Base-by-base conservation (phyloP, 176 grass and related monocot genomes). In the Triticum dicoccoides region DNA sequence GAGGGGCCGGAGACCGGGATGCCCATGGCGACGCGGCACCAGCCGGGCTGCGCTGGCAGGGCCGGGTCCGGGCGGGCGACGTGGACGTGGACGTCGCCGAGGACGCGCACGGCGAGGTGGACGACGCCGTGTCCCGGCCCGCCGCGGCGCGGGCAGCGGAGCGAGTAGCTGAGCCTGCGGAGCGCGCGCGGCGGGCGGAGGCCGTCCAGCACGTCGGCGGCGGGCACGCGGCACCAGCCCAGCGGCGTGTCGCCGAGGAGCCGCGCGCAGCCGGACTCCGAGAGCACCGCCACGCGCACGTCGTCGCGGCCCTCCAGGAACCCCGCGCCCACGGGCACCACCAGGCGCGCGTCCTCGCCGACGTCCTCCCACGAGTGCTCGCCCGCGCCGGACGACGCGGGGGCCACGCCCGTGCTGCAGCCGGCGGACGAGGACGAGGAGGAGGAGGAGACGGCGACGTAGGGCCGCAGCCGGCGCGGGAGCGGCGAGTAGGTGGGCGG, bases 101-200 rank as follows among this genome's bases (percentile, higher is more conserved):
- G 71, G 25, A 94, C 81, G 9, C 96, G 94, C 37, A 90, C 96
- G 33, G 90, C 92, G 23, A 96, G 74, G 86, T 98, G 93, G 41
- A 98, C 78, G 78, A 95, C 89, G 59, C 90, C 92, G 77, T 65
- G 88, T 3, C 78, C 20, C 13, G 49, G 11, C 25, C 82, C 83
- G 10, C 80, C 87, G 68, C 85, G 72, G 2, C 32, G 84, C 0
- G 88, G 88, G 83, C 84, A 89, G 9, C 92, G 86, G 1, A 98
- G 92, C 8, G 94, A 69, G 66, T 98, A 98, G 91, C 96, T 98
- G 80, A 98, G 91, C 20, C 94, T 91, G 9, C 96, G 90, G n/a
- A 75, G 93, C 51, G 74, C 87, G 23, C 82, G 45, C 8, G 97
- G 82, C 18, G 92, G 90, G 32, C 88, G 86, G 61, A 96, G 86